Conservation (phyloP, 2,329 filamentous ascomycete species). For the Hirsutella thompsonii region DNA sequence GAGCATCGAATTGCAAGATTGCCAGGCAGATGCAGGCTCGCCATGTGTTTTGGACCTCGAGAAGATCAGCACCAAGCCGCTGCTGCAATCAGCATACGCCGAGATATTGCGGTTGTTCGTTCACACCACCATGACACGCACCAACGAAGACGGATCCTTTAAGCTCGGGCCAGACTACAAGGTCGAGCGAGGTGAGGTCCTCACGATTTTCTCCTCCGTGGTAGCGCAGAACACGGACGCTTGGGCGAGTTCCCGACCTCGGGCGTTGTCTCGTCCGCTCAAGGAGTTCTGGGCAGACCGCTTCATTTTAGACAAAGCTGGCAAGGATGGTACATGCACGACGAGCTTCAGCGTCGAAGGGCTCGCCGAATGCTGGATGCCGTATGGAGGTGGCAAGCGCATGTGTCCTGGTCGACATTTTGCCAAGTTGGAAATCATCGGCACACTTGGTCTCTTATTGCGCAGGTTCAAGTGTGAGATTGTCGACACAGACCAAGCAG, state of each 20-base stretch:
- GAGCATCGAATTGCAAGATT: background rate
- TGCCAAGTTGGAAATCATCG: background rate
- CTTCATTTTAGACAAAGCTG: background rate
- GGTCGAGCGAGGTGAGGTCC: background rate
- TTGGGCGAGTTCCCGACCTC: background rate
- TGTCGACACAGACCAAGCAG: background rate
- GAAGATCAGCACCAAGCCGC: background rate
- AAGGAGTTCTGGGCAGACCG: background rate
- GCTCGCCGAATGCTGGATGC: background rate
- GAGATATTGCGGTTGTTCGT: background rate
- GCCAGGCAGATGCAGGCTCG: background rate
- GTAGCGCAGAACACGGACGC: background rate
- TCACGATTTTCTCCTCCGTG: background rate
- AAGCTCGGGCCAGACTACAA: background rate
- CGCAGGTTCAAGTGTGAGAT: background rate
- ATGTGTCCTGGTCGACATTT: background rate
- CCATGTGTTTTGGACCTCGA: background rate
- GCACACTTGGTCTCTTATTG: background rate
- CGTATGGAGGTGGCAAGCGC: background rate
- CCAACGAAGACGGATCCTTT: background rate
- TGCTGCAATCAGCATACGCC: background rate
- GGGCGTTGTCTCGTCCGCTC: background rate
- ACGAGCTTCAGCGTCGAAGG: background rate
- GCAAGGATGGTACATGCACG: background rate
- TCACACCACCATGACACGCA: background rate